Conservation (phyloP, 2,329 filamentous ascomycete species). For the Botrytis byssoidea region DNA sequence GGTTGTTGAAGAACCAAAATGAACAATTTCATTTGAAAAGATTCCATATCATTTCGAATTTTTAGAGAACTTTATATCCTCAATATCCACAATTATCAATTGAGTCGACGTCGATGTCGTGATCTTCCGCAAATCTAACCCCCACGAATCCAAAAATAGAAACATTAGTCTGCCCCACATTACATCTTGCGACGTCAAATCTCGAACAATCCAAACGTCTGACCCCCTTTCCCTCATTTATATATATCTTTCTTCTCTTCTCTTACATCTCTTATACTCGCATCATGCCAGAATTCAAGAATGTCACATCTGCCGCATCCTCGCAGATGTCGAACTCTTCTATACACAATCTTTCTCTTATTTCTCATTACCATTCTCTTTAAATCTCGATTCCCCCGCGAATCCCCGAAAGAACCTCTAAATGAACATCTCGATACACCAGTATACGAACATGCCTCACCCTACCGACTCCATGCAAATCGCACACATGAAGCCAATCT, state of each 20-base stretch:
- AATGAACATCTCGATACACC: conserved; percentile 11
- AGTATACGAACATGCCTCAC: conserved; percentile 28
- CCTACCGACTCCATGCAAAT: conserved; percentile 26
- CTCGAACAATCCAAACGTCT: conserved; percentile 1
- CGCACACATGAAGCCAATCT: conserved; percentile 24
- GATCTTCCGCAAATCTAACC: background rate
- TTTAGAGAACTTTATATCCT: background rate
- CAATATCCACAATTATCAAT: background rate
- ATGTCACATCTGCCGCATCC: conserved; percentile 7
- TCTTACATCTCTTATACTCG: background rate
- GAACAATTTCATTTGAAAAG: too few species aligned
- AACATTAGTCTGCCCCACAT: background rate
- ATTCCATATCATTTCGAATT: background rate
- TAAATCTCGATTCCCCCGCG: background rate
- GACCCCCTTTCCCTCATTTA: conserved; percentile 2
- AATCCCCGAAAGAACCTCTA: background rate
- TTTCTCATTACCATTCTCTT: background rate
- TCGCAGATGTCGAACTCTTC: conserved; percentile 10
- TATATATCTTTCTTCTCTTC: background rate
- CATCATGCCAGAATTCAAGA: conserved; percentile 19
- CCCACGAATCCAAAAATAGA: conserved; percentile 15
- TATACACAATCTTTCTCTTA: conserved; percentile 1
- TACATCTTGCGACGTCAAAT: background rate
- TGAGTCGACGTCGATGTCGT: background rate
- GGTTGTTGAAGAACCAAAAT: too few species aligned